Base-by-base conservation (phyloP, 805 yeast species). In the Starmerella floris region DNA sequence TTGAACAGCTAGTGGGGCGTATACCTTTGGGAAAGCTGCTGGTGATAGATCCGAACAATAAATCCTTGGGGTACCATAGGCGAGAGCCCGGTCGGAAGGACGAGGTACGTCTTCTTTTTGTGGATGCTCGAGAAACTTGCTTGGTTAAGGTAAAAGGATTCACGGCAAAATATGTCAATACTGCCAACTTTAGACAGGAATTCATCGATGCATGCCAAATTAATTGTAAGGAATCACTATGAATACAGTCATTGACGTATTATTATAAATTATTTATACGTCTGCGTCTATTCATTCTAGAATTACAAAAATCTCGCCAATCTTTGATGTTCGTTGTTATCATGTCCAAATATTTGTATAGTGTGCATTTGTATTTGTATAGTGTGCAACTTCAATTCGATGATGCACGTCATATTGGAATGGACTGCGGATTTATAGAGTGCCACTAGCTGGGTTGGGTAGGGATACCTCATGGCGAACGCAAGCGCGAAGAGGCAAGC, bases 401-500 rank as follows among this genome's bases (percentile, higher is more conserved):
- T n/a, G n/a, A n/a, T n/a, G n/a, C n/a, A n/a, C n/a, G n/a, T n/a
- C n/a, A n/a, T n/a, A n/a, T n/a, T n/a, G n/a, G n/a, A n/a, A n/a
- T n/a, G n/a, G n/a, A n/a, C n/a, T n/a, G n/a, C n/a, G n/a, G n/a
- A n/a, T n/a, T n/a, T n/a, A n/a, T n/a, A n/a, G n/a, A n/a, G n/a
- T n/a, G n/a, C n/a, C n/a, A n/a, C n/a, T n/a, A n/a, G n/a, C n/a
- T n/a, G n/a, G n/a, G 8, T 13, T 25, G 28, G 28, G 28, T n/a
- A 13, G 32, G 32, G 32, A 5, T 5, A 9, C 11, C 8, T 11
- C 22, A 66, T 67, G 71, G 71, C 70, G 4, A 62, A 65, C 48
- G 67, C 70, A n/a, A 62, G 71, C 10, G 61, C 57, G 5, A 67
- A 67, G 45, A 63, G 62, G 40, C 60, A 53, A 42, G 70, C 70